Percentiles rank a stretch among this genome's conserved stretches.
Conservation (phyloP, 768 basidiomycete genomes). For the Tulasnella calospora region DNA sequence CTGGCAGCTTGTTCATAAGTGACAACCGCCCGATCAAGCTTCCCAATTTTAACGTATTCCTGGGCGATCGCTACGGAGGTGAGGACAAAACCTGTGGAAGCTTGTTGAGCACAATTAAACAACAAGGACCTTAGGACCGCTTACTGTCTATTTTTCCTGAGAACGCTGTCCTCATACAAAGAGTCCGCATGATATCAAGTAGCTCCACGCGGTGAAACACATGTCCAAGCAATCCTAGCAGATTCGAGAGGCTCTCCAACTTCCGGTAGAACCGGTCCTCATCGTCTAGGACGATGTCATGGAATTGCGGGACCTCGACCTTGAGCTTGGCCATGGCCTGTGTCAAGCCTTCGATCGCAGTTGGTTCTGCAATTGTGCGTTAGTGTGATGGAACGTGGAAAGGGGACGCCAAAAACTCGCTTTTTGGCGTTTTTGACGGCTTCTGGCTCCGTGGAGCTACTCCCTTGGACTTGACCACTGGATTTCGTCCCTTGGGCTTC, state of each 20-base stretch:
- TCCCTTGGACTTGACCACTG: conserved; percentile 29
- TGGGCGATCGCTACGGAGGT: conserved; percentile 68
- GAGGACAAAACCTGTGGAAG: conserved; percentile 50
- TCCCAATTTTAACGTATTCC: conserved; percentile 77
- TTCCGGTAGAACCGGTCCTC: conserved; percentile 20
- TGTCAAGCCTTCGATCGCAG: not conserved
- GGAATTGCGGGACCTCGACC: conserved; percentile 29
- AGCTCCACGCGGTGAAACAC: conserved; percentile 60
- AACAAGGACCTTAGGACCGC: conserved; percentile 7
- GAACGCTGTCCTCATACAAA: conserved; percentile 49
- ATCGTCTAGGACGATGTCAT: conserved; percentile 22
- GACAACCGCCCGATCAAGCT: conserved; percentile 55
- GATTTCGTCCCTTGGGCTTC: conserved; percentile 31
- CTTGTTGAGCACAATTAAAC: not conserved
- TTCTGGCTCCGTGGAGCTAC: conserved; percentile 22
- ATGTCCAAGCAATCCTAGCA: conserved; percentile 67
- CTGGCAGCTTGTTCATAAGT: conserved; percentile 54
- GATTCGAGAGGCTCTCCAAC: conserved; percentile 51
- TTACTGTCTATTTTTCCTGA: conserved; percentile 47
- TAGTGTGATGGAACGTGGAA: conserved; percentile 42
- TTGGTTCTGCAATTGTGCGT: conserved; percentile 32
- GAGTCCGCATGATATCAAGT: conserved; percentile 56
- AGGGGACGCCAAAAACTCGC: conserved; percentile 31
- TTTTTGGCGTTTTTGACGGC: conserved; percentile 12
- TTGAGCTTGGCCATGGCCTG: conserved; percentile 49